A percentile compares a stretch with the other conserved stretches of the same genome.
phyloP scores from a whole-genome alignment of 176 grass and related monocot species.

The Themeda triandra region DNA sequence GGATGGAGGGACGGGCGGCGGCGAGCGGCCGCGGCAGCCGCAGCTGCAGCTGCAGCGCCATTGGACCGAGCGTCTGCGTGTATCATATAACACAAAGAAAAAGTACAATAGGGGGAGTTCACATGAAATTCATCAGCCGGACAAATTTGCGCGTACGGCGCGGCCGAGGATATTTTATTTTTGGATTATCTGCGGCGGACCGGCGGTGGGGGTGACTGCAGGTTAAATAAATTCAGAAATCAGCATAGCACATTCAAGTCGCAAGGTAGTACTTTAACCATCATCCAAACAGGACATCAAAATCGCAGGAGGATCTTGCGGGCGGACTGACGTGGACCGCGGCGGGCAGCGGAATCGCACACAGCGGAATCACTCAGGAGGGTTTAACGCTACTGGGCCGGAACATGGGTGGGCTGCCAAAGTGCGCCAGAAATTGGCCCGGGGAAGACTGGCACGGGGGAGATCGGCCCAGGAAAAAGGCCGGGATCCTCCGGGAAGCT shows the following conservation, averaged over 20 bases:
- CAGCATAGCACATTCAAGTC: no score
- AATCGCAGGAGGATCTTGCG: no score
- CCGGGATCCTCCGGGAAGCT: background rate
- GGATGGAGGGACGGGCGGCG: background rate
- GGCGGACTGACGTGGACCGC: background rate
- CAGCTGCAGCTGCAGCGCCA: conserved; percentile 47
- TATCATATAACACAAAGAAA: no score
- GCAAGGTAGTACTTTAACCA: no score
- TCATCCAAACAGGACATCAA: no score
- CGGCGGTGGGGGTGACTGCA: conserved; percentile 34
- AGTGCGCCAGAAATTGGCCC: no score
- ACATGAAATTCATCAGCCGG: no score
- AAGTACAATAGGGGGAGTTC: no score
- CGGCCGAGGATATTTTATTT: conserved; percentile 32
- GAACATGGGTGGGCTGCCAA: background rate
- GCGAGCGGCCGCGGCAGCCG: conserved; percentile 31
- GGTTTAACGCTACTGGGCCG: conserved; percentile 18
- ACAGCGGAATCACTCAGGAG: no score
- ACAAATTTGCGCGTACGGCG: conserved; percentile 18
- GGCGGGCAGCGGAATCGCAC: background rate
- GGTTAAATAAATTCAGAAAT: no score
- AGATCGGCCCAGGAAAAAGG: no score
- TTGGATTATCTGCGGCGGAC: conserved; percentile 32
- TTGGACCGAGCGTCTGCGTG: conserved; percentile 13
- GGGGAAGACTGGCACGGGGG: no score